Evolutionary conservation across 78 protist species (phyloP).

Genomic region (slime mould (Dictyostelium discoideum)): dicty_2.7 NC_007088.5:5673501-5674000

Average conservation of each 20-base stretch:
- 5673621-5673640: not conserved
- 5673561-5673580: not conserved
- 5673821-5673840: too few species aligned
- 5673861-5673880: too few species aligned
- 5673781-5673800: constrained; percentile 28
- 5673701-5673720: not conserved
- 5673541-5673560: constrained; percentile 33
- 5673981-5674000: constrained; percentile 67
- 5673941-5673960: constrained; percentile 67
- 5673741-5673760: constrained; percentile 48
- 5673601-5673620: constrained; percentile 4
- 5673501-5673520: constrained; percentile 67
- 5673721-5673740: constrained; percentile 7
- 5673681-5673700: constrained; percentile 67
- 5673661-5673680: constrained; percentile 54
- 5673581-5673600: not conserved
- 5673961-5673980: constrained; percentile 74
- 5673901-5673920: not conserved
- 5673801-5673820: not conserved
- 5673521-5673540: constrained; percentile 39
- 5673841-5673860: too few species aligned
- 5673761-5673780: constrained; percentile 2
- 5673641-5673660: not conserved
- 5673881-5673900: too few species aligned
- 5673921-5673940: constrained; percentile 35